These are phyloP conservation scores for Claviceps sp. DNA, from an alignment of 2,329 filamentous ascomycete species.

Conservation along the genomic window DNA sequence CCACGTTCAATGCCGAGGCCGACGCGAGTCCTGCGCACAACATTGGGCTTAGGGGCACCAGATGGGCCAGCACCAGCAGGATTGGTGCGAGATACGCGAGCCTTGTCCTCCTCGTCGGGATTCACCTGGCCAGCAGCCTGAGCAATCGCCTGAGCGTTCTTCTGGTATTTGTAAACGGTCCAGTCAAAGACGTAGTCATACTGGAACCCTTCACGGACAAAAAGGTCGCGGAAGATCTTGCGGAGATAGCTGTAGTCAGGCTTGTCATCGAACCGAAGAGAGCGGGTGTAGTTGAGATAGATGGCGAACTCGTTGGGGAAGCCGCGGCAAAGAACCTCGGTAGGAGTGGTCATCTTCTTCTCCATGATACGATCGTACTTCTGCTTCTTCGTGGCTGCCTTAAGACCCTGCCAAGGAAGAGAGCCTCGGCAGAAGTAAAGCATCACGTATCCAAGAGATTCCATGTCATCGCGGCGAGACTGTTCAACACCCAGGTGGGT, in stretches of 20 bases:
- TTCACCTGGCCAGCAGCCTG: constrained; percentile 57
- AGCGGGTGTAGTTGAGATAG: constrained; percentile 98
- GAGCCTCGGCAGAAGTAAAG: constrained; percentile 99
- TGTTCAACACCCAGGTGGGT: constrained; percentile 97
- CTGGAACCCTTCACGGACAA: constrained; percentile 97
- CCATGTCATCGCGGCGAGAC: constrained; percentile 98
- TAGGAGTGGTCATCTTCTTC: constrained; percentile 99
- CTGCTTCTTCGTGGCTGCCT: constrained; percentile 98
- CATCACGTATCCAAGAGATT: constrained; percentile 98
- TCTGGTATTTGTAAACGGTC: constrained; percentile 99
- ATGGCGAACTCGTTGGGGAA: constrained; percentile 99
- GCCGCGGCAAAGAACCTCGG: constrained; percentile 94
- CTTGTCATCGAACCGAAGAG: constrained; percentile 98
- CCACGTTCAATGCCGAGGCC: constrained; percentile 53
- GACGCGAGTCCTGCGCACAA: constrained; percentile 57
- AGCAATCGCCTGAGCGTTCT: constrained; percentile 87
- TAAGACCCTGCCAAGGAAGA: constrained; percentile 95
- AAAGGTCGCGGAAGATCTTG: constrained; percentile 99
- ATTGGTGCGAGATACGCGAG: constrained; percentile 52
- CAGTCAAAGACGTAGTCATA: constrained; percentile 99
- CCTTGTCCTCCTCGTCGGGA: constrained; percentile 66
- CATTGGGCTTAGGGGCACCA: constrained; percentile 55
- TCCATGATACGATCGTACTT: constrained; percentile 99
- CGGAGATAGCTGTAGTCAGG: constrained; percentile 98
- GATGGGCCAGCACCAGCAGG: constrained; percentile 51